A percentile compares a stretch with the other conserved stretches of the same genome.
Evolutionary conservation across 2,329 filamentous ascomycete species (phyloP).

Genomic region (Colletotrichum sp.): DNA sequence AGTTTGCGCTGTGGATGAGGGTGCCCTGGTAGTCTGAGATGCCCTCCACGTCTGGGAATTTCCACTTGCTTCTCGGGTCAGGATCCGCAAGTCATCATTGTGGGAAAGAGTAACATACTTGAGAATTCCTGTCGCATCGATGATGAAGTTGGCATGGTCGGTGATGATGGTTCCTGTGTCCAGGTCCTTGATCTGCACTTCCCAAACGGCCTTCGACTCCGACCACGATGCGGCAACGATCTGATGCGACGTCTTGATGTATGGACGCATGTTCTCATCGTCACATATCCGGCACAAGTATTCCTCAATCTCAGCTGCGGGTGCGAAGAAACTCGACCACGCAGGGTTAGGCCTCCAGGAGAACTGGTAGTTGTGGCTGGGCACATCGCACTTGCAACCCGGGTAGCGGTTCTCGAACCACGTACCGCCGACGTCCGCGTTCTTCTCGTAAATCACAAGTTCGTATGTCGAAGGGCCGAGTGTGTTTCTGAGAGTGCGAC

Average conservation of each 20-base stretch:
- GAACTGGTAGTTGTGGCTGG: slow-evolving; percentile 67
- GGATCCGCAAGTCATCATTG: neutral
- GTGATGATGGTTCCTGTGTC: slow-evolving; percentile 42
- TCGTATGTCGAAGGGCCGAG: slow-evolving; percentile 44
- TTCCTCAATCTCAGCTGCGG: slow-evolving; percentile 57
- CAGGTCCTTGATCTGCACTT: slow-evolving; percentile 42
- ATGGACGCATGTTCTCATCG: slow-evolving; percentile 49
- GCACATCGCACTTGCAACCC: slow-evolving; percentile 61
- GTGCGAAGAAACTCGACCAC: slow-evolving; percentile 63
- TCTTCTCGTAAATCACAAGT: slow-evolving; percentile 61
- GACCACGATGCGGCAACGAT: slow-evolving; percentile 50
- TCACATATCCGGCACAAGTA: slow-evolving; percentile 56
- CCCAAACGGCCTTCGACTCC: slow-evolving; percentile 46
- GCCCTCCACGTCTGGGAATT: slow-evolving; percentile 54
- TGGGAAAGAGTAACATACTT: slow-evolving; percentile 44
- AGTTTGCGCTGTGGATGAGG: slow-evolving; percentile 58
- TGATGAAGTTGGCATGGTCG: slow-evolving; percentile 52
- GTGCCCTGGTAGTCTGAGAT: slow-evolving; percentile 51
- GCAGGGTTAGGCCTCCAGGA: slow-evolving; percentile 63
- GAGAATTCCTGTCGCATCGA: slow-evolving; percentile 56
- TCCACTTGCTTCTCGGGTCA: slow-evolving; percentile 48
- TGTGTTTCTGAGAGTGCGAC: slow-evolving; percentile 47
- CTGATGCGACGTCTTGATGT: slow-evolving; percentile 47
- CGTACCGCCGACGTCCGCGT: slow-evolving; percentile 58
- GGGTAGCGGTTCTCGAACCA: slow-evolving; percentile 66